Percentiles rank a stretch among this genome's conserved stretches.
Evolutionary conservation across 495 filamentous ascomycete species (phyloP).

Genomic region (Daldinia vernicosa): DNA sequence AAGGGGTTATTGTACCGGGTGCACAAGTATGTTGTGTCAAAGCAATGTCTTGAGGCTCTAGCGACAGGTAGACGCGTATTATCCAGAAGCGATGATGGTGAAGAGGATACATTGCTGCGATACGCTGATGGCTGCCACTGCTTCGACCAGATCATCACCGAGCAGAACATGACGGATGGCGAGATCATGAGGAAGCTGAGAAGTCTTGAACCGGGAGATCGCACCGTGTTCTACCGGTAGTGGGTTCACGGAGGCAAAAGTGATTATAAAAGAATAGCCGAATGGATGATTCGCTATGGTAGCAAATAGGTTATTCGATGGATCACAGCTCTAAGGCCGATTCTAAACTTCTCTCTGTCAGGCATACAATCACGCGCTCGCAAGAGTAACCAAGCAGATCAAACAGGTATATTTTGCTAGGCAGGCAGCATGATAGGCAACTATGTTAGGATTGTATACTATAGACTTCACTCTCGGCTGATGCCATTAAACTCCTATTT

Average conservation of each 20-base stretch:
- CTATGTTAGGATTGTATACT: too few species aligned
- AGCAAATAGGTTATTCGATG: background rate
- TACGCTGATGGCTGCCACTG: constrained; percentile 84
- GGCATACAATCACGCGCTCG: background rate
- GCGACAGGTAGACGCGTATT: constrained; percentile 51
- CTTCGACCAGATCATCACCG: constrained; percentile 91
- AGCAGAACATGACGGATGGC: constrained; percentile 67
- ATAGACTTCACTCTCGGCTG: too few species aligned
- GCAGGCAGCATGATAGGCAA: too few species aligned
- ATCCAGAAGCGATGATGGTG: constrained; percentile 41
- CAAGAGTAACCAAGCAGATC: too few species aligned
- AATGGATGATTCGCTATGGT: background rate
- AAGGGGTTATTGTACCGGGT: constrained; percentile 95
- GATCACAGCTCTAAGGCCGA: background rate
- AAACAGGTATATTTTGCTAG: too few species aligned
- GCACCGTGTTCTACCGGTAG: constrained; percentile 61
- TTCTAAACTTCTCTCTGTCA: background rate
- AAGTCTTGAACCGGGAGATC: constrained; percentile 56
- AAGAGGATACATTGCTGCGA: constrained; percentile 57
- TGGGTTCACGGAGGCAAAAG: background rate
- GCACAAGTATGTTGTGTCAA: constrained; percentile 84
- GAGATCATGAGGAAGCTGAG: constrained; percentile 63
- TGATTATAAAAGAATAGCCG: background rate
- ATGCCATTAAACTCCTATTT: too few species aligned
- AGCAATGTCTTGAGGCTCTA: constrained; percentile 57